Base-by-base conservation (phyloP, 495 filamentous ascomycete genomes). In the Daldinia loculata region DNA sequence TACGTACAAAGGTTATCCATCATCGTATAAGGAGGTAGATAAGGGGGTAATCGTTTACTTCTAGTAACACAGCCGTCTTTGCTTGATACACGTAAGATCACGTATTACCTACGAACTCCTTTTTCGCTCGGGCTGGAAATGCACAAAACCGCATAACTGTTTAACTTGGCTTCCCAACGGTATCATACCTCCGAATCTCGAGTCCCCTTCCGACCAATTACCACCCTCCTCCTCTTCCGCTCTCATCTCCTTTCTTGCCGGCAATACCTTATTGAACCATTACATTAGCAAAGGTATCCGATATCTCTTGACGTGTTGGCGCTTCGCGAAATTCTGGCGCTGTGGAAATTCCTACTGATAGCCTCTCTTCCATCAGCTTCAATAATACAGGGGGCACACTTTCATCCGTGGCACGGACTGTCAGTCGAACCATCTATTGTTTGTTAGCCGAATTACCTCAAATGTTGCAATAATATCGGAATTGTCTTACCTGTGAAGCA, bases 321-420 rank as follows among this genome's bases (percentile, higher is more conserved):
- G 65, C 59, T n/a, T 74, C 70, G 9, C 65, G 63, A 15, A 70
- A 68, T 29, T 85, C 80, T 9, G 75, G 74, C 24, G 51, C 53
- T 41, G 80, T 87, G 36, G 83, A 83, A 39, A 84, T 64, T 2
- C 86, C 86, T 26, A 68, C 61, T 24, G 89, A 83, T 53, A 98
- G 80, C 65, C 88, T 84, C 73, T 95, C 92, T 76, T 95, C 91
- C 93, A 98, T 96, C 58, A 93, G 78, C 75, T 91, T 95, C 66
- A 92, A 82, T 60, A 99, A 74, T 30, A 93, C 84, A 12, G 91
- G 89, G 14, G 95, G 93, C 2, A 98, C 91, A 12, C 80, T 84
- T 71, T 98, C 96, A 69, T 98, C 93, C 2, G 96, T 99, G 12
- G 96, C 96, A 57, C 96, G 86, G 67, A 99, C 91, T 3, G 96